Base-by-base conservation (phyloP, 176 grass and related monocot species). In the Urochloa ruziziensis region DNA sequence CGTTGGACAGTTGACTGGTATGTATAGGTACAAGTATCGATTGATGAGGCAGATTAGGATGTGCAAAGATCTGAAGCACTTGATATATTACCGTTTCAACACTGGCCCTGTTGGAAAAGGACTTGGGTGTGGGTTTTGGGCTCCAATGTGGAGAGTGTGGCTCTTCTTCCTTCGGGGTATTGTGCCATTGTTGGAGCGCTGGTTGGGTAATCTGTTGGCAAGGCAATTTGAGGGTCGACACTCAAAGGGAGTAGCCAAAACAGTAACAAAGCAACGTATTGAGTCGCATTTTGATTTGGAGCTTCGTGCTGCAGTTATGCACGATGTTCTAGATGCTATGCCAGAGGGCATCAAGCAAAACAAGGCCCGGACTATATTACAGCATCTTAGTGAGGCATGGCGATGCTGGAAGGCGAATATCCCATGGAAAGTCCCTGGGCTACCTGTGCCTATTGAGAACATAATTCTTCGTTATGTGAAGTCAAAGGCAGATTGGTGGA, bases 321-420 rank as follows among this genome's bases (percentile, higher is more conserved):
- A 98, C 62, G 96, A 98, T 93, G 93, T 98, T 74, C 89, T 98
- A 80, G 96, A 98, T 95, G 96, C 96, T 70, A 98, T 98, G 96
- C 96, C 96, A 61, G 96, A 98, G 85, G 96, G 96, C 65, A 98
- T 98, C 87, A 98, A 98, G 82, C 96, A 98, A 79, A 98, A 98
- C 72, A 98, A 98, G 84, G 96, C 96, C 6, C 72, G 93, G 2
- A 98, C 96, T 80, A 98, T 98, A 75, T 82, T 98, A 58, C 96
- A 98, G 66, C 96, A 98, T 88, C 87, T 98, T 25, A 98, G 96
- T 85, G 96, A 98, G 80, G 96, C 96, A 86, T 98, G 96, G 96
- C 82, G 96, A 32, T 98, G 96, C 78, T 98, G 96, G 96, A 98
- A 98, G 89, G 96, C 96, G 75, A 98, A 98, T 84, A 98, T 98